Conservation (phyloP, 1,284 basidiomycete species). For the Irpex rosettiformis region DNA sequence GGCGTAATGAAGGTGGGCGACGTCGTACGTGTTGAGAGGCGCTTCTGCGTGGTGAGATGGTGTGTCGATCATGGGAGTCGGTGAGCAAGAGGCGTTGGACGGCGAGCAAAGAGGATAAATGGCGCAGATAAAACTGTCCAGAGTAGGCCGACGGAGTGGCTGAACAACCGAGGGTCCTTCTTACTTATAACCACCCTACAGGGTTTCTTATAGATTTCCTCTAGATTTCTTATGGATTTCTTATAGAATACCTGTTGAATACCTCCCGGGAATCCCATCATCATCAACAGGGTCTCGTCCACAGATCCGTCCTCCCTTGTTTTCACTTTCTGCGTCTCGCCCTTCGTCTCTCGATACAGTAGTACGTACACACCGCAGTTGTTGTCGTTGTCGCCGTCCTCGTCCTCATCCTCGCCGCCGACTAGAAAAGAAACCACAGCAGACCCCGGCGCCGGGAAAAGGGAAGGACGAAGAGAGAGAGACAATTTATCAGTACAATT, state of each 20-base stretch:
- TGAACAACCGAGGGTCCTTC: constrained; percentile 7
- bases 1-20: constrained; percentile 57
- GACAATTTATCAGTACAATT: constrained; percentile 1
- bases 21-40: constrained; percentile 56
- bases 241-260: no score
- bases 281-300: not conserved
- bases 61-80: constrained; percentile 31
- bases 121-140: constrained; percentile 12
- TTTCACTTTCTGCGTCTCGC: not conserved
- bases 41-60: constrained; percentile 22
- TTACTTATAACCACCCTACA: constrained; percentile 15
- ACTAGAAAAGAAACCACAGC: not conserved
- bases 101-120: not conserved
- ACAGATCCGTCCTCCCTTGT: not conserved
- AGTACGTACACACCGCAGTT: no score
- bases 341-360: not conserved
- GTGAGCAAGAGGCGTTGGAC: not conserved
- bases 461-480: no score
- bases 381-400: not conserved
- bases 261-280: not conserved
- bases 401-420: not conserved
- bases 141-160: constrained; percentile 7
- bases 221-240: no score
- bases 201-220: no score
- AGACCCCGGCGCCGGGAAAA: not conserved